A percentile compares a stretch with the other conserved stretches of the same genome.
phyloP scores from a whole-genome alignment of 495 filamentous ascomycete species.

The Penicillium paxilli region DNA sequence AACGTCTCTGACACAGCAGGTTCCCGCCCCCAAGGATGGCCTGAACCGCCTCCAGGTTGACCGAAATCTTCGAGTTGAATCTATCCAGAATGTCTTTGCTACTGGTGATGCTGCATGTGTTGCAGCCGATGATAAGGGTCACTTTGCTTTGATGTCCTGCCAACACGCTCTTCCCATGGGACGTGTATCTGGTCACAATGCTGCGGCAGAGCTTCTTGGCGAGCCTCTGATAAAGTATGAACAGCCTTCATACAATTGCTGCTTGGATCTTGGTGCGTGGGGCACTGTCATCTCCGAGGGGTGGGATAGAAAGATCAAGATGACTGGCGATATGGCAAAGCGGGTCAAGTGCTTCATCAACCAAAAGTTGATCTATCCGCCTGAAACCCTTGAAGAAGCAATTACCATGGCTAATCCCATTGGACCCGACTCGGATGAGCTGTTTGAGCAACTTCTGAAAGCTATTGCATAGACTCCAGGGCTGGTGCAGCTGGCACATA shows the following conservation, averaged over 20 bases:
- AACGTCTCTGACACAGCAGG: conserved; percentile 18
- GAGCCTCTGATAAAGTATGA: conserved; percentile 6
- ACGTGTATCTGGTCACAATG: conserved; percentile 31
- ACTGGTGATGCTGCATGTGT: conserved; percentile 21
- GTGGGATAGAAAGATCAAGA: conserved; percentile 6
- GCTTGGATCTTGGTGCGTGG: conserved; percentile 10
- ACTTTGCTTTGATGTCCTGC: conserved; percentile 29
- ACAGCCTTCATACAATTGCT: conserved; percentile 9
- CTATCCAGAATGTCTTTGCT: conserved; percentile 6
- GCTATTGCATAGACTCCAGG: conserved; percentile 8
- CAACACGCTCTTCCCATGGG: conserved; percentile 34
- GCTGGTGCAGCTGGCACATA: not conserved
- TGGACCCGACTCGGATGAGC: conserved; percentile 8
- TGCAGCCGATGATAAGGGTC: conserved; percentile 10
- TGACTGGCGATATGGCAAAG: conserved; percentile 11
- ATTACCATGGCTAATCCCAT: conserved; percentile 18
- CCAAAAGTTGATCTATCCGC: conserved; percentile 15
- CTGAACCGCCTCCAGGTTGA: conserved; percentile 15
- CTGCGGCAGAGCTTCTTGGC: conserved; percentile 22
- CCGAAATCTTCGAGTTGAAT: conserved; percentile 16
- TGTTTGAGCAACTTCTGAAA: conserved; percentile 12
- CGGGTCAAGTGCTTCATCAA: conserved; percentile 13
- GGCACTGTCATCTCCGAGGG: conserved; percentile 10
- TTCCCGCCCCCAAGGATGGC: conserved; percentile 11
- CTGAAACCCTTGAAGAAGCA: conserved; percentile 11